Evolutionary conservation across 495 filamentous ascomycete species (phyloP), one percentile per base, ranked within the genome.

Genomic region (Pyrenopolyporus hunteri): DNA sequence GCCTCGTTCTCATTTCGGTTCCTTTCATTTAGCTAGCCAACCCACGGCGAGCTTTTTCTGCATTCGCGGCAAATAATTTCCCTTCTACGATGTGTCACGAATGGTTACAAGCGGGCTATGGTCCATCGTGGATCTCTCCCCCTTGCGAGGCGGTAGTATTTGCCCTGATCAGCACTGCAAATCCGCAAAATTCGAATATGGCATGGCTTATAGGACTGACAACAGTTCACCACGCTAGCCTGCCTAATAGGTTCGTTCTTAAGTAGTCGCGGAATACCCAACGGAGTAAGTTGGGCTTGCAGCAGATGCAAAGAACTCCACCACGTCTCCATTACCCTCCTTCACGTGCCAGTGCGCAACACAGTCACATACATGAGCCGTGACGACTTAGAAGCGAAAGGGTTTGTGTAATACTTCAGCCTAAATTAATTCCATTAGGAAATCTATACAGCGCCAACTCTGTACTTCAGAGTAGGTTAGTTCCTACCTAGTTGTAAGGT

Each of bases 151-250:
- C 44, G 22, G 39, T 39, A 20, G 33, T 56, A 57, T 47, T 46
- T 45, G 57, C 56, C 56, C 62, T 56, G 62, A 65, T 65, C 62
- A 57, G 51, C 63, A 47, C 52, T 54, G 57, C 45, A 52, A 47
- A 51, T 47, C 29, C 57, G 35, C 51, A 46, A 53, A 28, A 57
- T 57, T 25, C 11, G 13, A 40, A 26, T 20, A 53, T 53, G 33
- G 28, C 22, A 37, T 46, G 25, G 45, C 46, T n/a, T n/a, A 22
- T 57, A 35, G 57, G 17, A 45, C 17, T 52, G 36, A 36, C 50
- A 61, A 14, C 44, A 20, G 29, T 48, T 33, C 43, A 52, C 40
- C 26, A 50, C 55, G 51, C 50, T 42, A 17, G 50, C 52, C 46
- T 61, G 51, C 56, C 60, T 64, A 40, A 58, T 36, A 61, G 44